phyloP scores from a whole-genome alignment of 306 rosid species.

The Herpetospermum pedunculosum region DNA sequence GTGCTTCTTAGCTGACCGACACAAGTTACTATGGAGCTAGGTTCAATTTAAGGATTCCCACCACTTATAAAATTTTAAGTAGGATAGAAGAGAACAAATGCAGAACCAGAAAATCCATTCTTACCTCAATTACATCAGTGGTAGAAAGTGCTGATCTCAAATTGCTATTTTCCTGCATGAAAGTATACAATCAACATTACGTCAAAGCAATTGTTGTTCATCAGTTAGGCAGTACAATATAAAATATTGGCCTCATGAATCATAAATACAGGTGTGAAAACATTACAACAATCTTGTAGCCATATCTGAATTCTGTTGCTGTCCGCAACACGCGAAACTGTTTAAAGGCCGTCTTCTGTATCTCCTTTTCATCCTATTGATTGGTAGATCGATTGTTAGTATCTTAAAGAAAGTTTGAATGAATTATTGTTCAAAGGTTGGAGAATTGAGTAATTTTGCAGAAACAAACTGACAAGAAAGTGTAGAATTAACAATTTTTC shows the following conservation, averaged over 20 bases:
- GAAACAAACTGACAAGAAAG: background rate
- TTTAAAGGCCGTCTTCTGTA: conserved; percentile 82
- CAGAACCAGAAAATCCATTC: background rate
- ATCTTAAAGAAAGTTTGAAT: background rate
- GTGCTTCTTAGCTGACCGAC: background rate
- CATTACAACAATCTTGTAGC: conserved; percentile 90
- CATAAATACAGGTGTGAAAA: conserved; percentile 6
- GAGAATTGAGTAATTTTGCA: background rate
- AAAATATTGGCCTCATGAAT: background rate
- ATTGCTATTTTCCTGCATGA: conserved; percentile 62
- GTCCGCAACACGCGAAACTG: conserved; percentile 51
- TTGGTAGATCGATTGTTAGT: conserved; percentile 13
- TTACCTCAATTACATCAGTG: conserved; percentile 72
- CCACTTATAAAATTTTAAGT: background rate
- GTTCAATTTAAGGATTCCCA: background rate
- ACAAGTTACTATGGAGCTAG: background rate
- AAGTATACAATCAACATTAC: conserved; percentile 6
- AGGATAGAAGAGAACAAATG: background rate
- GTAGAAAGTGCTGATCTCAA: conserved; percentile 67
- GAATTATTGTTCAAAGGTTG: background rate
- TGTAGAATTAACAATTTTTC: background rate
- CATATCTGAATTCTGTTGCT: conserved; percentile 85
- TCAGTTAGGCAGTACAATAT: background rate
- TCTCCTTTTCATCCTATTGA: conserved; percentile 84
- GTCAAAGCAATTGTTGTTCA: background rate